Evolutionary conservation across 768 basidiomycete genomes (phyloP).

Genomic region (Tulasnella sp.): DNA sequence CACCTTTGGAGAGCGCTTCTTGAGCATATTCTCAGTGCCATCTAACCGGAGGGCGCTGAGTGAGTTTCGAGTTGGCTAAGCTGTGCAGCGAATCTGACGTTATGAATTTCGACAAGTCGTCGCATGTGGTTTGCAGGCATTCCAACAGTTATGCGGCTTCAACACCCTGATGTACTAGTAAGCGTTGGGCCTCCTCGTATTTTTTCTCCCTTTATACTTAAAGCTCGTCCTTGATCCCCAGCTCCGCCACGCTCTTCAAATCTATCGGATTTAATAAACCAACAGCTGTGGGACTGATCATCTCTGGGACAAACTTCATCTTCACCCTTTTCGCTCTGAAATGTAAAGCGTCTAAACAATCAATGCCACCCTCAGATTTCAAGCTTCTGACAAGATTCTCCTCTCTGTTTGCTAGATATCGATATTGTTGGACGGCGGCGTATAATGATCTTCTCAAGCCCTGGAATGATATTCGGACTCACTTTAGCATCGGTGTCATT

Average conservation of each 20-base stretch:
- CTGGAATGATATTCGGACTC: constrained; percentile 61
- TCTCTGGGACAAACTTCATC: constrained; percentile 67
- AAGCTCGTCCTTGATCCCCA: no score
- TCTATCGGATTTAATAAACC: constrained; percentile 74
- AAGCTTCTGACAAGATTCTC: not conserved
- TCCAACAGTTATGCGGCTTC: constrained; percentile 77
- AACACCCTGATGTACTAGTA: constrained; percentile 47
- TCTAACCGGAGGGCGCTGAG: constrained; percentile 60
- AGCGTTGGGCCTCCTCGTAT: no score
- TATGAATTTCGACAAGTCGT: constrained; percentile 39
- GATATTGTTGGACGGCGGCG: constrained; percentile 57
- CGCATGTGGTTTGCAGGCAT: constrained; percentile 69
- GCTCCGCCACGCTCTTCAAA: constrained; percentile 68
- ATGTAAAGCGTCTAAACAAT: constrained; percentile 21
- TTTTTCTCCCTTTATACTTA: not conserved
- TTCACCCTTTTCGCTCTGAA: constrained; percentile 67
- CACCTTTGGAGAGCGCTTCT: constrained; percentile 44
- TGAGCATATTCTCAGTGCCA: constrained; percentile 43
- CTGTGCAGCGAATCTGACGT: no score
- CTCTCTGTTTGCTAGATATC: constrained; percentile 31
- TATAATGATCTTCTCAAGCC: constrained; percentile 60
- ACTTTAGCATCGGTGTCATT: constrained; percentile 53
- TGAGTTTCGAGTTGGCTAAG: constrained; percentile 30
- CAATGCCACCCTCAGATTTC: not conserved
- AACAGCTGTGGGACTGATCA: constrained; percentile 66